Conservation (phyloP, 768 basidiomycete species). For the Artomyces pyxidatus region DNA sequence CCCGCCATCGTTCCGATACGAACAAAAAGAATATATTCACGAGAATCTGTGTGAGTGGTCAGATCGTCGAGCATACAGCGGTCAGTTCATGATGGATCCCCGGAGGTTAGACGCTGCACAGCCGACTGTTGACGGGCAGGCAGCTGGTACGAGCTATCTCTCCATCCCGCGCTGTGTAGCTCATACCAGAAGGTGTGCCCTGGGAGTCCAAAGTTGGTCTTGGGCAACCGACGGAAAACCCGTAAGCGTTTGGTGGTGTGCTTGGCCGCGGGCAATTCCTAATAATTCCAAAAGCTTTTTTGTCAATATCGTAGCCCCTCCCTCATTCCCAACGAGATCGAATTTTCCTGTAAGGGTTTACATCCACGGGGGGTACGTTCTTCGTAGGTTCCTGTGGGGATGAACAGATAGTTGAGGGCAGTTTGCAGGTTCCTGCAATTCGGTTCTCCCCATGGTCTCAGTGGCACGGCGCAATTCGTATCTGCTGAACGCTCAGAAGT, state of each 20-base stretch:
- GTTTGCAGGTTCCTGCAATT: constrained; percentile 64
- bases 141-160: constrained; percentile 30
- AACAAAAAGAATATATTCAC: constrained; percentile 48
- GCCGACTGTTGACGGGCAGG: constrained; percentile 58
- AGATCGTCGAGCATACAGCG: no score
- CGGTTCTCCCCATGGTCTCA: constrained; percentile 60
- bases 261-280: no score
- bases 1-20: constrained; percentile 46
- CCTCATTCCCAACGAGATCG: constrained; percentile 35
- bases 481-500: constrained; percentile 58
- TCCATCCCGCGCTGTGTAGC: neutral
- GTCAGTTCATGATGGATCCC: no score
- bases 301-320: constrained; percentile 57
- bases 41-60: constrained; percentile 43
- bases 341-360: constrained; percentile 63
- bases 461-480: constrained; percentile 57
- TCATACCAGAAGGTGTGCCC: constrained; percentile 39
- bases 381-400: neutral
- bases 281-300: constrained; percentile 37
- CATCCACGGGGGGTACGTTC: constrained; percentile 63
- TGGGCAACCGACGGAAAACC: constrained; percentile 63
- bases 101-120: constrained; percentile 44
- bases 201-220: constrained; percentile 56
- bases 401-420: neutral
- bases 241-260: constrained; percentile 40